Evolutionary conservation across 108 stramenopile species (phyloP), one percentile per base, ranked within the genome.

Genomic region (Fragilaria radians): DNA sequence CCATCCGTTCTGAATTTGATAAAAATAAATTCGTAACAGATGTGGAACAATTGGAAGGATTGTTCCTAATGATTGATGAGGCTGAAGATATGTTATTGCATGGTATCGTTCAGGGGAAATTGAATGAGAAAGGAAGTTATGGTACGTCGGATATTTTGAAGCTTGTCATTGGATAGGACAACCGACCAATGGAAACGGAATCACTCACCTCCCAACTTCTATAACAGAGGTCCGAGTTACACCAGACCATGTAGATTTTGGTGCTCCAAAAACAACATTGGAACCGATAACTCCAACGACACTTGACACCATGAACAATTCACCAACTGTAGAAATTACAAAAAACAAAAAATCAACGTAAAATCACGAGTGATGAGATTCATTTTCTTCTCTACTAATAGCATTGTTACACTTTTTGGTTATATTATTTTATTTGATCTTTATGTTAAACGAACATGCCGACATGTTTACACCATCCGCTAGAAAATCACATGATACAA

Each of bases 381-480:
- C 36, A 14, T 11, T 11, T 7, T 11, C 36, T 42, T 42, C 14
- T 11, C 36, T 42, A 42, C 36, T 42, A 42, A 42, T 42, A 14
- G 11, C 36, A 11, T 42, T 42, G 36, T 42, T 14, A 42, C 36
- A 42, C 14, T n/a, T n/a, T n/a, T n/a, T n/a, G n/a, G n/a, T n/a
- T n/a, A n/a, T n/a, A n/a, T 42, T 42, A 14, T 42, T 57, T 73
- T 67, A 89, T 73, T 92, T 92, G 54, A 95, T 82, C 67, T 91
- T 91, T 50, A 96, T 88, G 70, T 91, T 94, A 76, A 96, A 96
- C 4, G 85, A 88, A 54, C 93, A 94, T 18, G 82, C 84, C 22
- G 93, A 78, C 86, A 94, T 85, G 61, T 80, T 89, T 68, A 83
- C 82, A 31, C 85, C 85, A 67, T 92, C 91, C 0, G 91, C 85